These are phyloP conservation scores for Myxozyma nipponensis DNA, from an alignment of 805 yeast species.

Conservation along the genomic window DNA sequence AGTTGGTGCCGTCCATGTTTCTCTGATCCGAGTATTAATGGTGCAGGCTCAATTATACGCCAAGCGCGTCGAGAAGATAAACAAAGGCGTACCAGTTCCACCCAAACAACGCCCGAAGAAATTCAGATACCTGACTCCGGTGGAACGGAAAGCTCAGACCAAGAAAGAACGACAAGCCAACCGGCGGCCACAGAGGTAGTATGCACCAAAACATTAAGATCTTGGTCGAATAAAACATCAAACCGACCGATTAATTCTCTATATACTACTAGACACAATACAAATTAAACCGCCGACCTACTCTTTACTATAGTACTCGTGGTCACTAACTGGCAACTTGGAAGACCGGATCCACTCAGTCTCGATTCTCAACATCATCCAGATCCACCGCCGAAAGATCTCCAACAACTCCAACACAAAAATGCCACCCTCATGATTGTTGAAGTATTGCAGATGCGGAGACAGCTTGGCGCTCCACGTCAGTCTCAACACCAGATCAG, in stretches of 20 bases:
- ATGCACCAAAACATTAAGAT: background rate
- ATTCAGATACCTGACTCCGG: constrained; percentile 80
- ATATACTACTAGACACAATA: background rate
- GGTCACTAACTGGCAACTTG: constrained; percentile 1
- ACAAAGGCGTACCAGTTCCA: constrained; percentile 26
- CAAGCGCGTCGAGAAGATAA: constrained; percentile 47
- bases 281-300: background rate
- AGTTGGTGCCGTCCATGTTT: constrained; percentile 38
- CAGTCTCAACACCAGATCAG: constrained; percentile 67
- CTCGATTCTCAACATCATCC: constrained; percentile 85
- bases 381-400: constrained; percentile 76
- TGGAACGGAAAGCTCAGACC: constrained; percentile 61
- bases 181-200: constrained; percentile 32
- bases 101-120: constrained; percentile 58
- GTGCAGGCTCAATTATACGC: constrained; percentile 62
- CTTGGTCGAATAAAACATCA: background rate
- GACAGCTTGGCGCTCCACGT: constrained; percentile 66
- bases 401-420: constrained; percentile 70
- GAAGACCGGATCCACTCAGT: constrained; percentile 51
- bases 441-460: constrained; percentile 35
- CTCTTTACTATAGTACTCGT: background rate
- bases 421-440: constrained; percentile 51
- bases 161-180: constrained; percentile 43
- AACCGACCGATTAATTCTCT: background rate
- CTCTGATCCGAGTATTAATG: background rate